Conservation (phyloP, 208 protist genomes). For the Acanthamoeba healyi region DNA sequence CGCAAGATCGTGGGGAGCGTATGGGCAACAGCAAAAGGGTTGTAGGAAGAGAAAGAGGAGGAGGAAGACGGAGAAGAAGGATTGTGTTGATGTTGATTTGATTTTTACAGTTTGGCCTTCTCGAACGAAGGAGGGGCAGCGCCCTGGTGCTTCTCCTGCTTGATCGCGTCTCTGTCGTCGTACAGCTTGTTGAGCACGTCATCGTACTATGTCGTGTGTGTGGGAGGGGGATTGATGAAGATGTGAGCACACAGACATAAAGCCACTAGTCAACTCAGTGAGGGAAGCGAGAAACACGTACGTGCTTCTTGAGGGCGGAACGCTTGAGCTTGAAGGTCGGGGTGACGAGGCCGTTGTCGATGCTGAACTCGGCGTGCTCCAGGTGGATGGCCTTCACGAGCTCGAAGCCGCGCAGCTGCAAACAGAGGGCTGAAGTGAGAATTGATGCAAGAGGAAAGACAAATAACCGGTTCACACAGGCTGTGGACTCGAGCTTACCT, state of each 20-base stretch:
- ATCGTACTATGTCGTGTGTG: not conserved
- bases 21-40: too few relatives aligned
- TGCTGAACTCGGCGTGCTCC: conserved; percentile 81
- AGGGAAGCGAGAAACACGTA: conserved; percentile 83
- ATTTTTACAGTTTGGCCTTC: conserved; percentile 23
- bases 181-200: conserved; percentile 24
- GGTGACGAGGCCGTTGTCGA: conserved; percentile 91
- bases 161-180: not conserved
- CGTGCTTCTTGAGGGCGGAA: conserved; percentile 86
- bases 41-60: too few relatives aligned
- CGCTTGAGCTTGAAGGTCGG: conserved; percentile 92
- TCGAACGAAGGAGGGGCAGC: not conserved
- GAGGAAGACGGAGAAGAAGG: too few relatives aligned
- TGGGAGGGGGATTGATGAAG: too few relatives aligned
- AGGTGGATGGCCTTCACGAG: conserved; percentile 83
- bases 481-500: not conserved
- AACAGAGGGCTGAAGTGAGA: too few relatives aligned
- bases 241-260: too few relatives aligned
- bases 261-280: too few relatives aligned
- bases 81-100: not conserved
- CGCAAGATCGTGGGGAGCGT: too few relatives aligned
- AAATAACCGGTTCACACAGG: too few relatives aligned
- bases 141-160: conserved; percentile 19
- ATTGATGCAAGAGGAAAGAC: too few relatives aligned
- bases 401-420: conserved; percentile 88